phyloP scores from a whole-genome alignment of 495 filamentous ascomycete species.

The Penicillium bialowiezense region DNA sequence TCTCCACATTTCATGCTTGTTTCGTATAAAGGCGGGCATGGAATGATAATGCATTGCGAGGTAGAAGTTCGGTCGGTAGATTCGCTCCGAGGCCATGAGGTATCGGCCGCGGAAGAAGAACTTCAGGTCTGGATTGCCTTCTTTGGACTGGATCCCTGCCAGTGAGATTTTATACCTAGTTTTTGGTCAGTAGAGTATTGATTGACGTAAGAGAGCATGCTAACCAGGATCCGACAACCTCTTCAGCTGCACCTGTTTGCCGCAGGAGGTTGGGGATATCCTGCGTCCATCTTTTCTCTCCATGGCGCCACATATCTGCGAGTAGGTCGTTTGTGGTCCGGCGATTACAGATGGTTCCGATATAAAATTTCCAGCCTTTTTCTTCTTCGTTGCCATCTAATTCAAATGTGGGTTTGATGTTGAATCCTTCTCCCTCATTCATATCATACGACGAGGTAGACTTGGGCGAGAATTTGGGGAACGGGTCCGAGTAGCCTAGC shows the following conservation, averaged over 20 bases:
- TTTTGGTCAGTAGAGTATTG: neutral
- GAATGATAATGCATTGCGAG: constrained; percentile 21
- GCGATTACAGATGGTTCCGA: constrained; percentile 25
- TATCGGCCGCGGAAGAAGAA: constrained; percentile 19
- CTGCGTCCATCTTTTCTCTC: constrained; percentile 20
- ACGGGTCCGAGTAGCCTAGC: constrained; percentile 19
- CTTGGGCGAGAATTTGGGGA: constrained; percentile 16
- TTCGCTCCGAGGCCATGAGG: constrained; percentile 16
- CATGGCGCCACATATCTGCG: constrained; percentile 23
- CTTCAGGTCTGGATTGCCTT: constrained; percentile 16
- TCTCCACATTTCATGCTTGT: constrained; percentile 7
- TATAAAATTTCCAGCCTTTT: constrained; percentile 27
- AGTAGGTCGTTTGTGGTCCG: constrained; percentile 27
- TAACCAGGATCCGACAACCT: constrained; percentile 21
- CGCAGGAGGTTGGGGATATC: constrained; percentile 15
- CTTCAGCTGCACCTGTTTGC: constrained; percentile 11
- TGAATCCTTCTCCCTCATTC: constrained; percentile 5
- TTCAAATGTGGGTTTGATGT: neutral
- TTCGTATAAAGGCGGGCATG: constrained; percentile 16
- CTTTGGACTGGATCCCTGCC: constrained; percentile 2
- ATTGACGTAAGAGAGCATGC: neutral
- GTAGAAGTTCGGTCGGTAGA: constrained; percentile 27
- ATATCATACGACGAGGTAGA: constrained; percentile 14
- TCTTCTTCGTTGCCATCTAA: constrained; percentile 17
- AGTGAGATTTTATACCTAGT: constrained; percentile 19